These are phyloP conservation scores for Cercophora scortea DNA, from an alignment of 495 filamentous ascomycete species.

Conservation along the genomic window DNA sequence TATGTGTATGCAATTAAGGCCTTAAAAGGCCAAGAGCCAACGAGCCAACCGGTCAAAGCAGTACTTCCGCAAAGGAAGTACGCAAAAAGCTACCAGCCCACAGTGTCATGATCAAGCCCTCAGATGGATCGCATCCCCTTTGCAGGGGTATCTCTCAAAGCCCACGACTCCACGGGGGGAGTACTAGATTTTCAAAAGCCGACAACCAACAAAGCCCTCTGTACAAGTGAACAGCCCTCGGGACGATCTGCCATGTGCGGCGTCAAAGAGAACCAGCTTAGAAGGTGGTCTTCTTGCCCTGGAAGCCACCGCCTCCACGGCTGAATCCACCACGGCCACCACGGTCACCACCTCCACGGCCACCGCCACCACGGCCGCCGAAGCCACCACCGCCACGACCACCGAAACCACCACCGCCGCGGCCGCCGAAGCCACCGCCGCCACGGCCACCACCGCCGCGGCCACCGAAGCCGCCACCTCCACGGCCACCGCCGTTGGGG, in stretches of 20 bases:
- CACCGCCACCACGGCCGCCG: conserved; percentile 26
- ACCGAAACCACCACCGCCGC: conserved; percentile 47
- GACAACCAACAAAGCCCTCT: conserved; percentile 45
- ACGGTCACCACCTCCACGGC: conserved; percentile 26
- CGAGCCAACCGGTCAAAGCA: conserved; percentile 3
- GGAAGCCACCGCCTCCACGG: conserved; percentile 54
- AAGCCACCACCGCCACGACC: conserved; percentile 44
- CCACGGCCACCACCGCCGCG: conserved; percentile 41
- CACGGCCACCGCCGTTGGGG: conserved; percentile 45
- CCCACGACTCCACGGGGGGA: conserved; percentile 32
- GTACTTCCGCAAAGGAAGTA: conserved; percentile 28
- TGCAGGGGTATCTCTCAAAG: conserved; percentile 39
- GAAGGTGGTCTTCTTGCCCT: conserved; percentile 89
- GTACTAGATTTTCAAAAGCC: conserved; percentile 37
- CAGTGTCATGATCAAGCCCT: conserved; percentile 32
- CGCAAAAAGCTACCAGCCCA: conserved; percentile 43
- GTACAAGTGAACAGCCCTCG: conserved; percentile 32
- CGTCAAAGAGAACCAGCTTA: conserved; percentile 37
- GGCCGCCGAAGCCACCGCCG: conserved; percentile 45
- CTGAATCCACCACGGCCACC: conserved; percentile 32
- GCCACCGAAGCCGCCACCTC: conserved; percentile 37
- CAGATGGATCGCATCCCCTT: conserved; percentile 40
- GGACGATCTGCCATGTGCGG: conserved; percentile 29
- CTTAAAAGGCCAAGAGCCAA: conserved; percentile 7
- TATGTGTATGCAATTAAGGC: conserved; percentile 1